A percentile compares a stretch with the other conserved stretches of the same genome.
phyloP scores from a whole-genome alignment of 345 rosid genomes.

The Reutealis trisperma region DNA sequence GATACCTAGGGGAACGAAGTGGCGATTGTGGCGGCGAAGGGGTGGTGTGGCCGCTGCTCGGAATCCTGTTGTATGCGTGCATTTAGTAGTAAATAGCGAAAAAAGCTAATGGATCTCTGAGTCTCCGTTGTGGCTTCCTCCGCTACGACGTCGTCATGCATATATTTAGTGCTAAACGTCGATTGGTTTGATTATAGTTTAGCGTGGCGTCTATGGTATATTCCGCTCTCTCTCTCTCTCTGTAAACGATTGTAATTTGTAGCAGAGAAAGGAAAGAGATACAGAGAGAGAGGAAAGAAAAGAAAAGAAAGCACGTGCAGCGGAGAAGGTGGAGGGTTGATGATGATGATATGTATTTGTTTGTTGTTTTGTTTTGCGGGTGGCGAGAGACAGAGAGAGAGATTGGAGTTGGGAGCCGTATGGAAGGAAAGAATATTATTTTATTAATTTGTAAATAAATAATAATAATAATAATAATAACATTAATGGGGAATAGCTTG shows the following conservation, averaged over 20 bases:
- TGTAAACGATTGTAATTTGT: background rate
- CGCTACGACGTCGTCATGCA: conserved; percentile 23
- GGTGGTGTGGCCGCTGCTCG: conserved; percentile 91
- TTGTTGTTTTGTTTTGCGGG: background rate
- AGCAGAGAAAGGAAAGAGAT: background rate
- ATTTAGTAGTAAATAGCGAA: conserved; percentile 38
- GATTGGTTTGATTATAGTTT: background rate
- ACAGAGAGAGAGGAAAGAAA: background rate
- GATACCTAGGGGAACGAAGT: conserved; percentile 83
- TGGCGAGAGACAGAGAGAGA: background rate
- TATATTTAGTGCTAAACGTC: background rate
- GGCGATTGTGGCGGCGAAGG: conserved; percentile 98
- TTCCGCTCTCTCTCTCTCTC: background rate
- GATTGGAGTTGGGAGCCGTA: background rate
- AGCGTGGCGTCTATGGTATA: background rate
- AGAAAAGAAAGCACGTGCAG: conserved; percentile 4
- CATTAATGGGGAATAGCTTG: background rate
- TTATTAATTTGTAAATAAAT: background rate
- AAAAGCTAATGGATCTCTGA: background rate
- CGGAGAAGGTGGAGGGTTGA: background rate
- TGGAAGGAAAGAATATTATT: background rate
- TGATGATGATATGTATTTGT: background rate
- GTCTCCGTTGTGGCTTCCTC: background rate
- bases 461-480: too few species aligned
- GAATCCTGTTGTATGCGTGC: conserved; percentile 78